phyloP scores from a whole-genome alignment of 805 yeast species.

The Saccharomycopsis fibuligera region DNA sequence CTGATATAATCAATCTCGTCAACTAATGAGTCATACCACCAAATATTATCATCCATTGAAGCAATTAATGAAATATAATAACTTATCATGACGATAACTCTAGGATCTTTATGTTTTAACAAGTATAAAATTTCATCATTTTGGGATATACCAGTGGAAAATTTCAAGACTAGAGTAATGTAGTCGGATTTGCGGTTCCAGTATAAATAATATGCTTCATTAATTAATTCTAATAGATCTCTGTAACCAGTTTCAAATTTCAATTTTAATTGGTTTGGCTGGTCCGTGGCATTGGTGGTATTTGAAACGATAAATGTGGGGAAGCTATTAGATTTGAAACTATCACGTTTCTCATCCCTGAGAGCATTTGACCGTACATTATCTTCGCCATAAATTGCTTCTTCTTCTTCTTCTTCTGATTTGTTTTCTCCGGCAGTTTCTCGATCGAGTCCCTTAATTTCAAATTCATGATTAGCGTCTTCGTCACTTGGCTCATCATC shows the following conservation, averaged over 20 bases:
- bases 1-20: background rate
- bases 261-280: too few relatives aligned
- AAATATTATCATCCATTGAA: conserved; percentile 1
- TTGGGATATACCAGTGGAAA: background rate
- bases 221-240: conserved; percentile 4
- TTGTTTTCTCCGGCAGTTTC: background rate
- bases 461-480: too few relatives aligned
- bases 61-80: conserved; percentile 8
- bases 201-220: background rate
- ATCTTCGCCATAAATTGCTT: background rate
- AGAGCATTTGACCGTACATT: background rate
- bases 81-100: conserved; percentile 3
- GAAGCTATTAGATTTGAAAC: conserved; percentile 1
- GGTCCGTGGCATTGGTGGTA: background rate
- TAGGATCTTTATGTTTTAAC: conserved; percentile 13
- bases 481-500: conserved; percentile 7
- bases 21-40: conserved; percentile 9
- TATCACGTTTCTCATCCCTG: background rate
- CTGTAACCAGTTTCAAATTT: conserved; percentile 1
- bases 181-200: background rate
- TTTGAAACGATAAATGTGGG: conserved; percentile 5
- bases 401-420: background rate
- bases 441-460: too few relatives aligned
- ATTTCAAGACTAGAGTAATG: conserved; percentile 1
- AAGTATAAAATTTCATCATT: conserved; percentile 5